phyloP scores from a whole-genome alignment of 1,284 basidiomycete genomes.

The Microbotryum silenes-acaulis region DNA sequence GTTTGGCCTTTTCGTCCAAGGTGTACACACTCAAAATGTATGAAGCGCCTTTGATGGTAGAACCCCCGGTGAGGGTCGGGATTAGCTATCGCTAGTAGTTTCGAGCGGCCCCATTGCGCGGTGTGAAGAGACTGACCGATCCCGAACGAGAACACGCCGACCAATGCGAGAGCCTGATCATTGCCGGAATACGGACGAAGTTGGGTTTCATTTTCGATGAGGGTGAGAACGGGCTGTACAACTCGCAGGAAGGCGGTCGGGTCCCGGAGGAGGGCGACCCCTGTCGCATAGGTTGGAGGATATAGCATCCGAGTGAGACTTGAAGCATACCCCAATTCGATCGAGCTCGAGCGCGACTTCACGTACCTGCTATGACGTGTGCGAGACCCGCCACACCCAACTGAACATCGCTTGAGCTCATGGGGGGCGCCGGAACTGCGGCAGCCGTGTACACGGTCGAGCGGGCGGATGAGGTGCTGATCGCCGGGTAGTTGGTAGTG shows the following conservation, averaged over 20 bases:
- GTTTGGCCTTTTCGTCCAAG: slow-evolving; percentile 18
- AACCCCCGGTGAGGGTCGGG: background rate
- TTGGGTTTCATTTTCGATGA: background rate
- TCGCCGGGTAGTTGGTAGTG: too few species aligned
- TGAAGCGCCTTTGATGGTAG: too few species aligned
- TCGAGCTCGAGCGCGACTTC: too few species aligned
- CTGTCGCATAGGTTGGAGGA: background rate
- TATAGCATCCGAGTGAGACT: too few species aligned
- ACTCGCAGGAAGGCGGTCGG: background rate
- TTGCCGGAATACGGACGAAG: background rate
- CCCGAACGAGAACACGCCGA: background rate
- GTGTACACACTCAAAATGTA: slow-evolving; percentile 10
- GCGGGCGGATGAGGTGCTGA: too few species aligned
- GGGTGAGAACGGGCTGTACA: background rate
- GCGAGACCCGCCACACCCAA: too few species aligned
- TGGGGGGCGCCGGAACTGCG: too few species aligned
- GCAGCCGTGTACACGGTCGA: too few species aligned
- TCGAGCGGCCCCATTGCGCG: too few species aligned
- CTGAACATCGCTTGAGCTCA: too few species aligned
- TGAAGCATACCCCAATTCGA: too few species aligned
- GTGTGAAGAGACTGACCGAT: background rate
- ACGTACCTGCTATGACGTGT: too few species aligned
- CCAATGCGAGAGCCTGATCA: background rate
- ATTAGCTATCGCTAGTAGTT: background rate
- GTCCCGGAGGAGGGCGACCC: background rate